These are phyloP conservation scores for Aspergillus saccharolyticus DNA, from an alignment of 495 filamentous ascomycete species.

Conservation along the genomic window DNA sequence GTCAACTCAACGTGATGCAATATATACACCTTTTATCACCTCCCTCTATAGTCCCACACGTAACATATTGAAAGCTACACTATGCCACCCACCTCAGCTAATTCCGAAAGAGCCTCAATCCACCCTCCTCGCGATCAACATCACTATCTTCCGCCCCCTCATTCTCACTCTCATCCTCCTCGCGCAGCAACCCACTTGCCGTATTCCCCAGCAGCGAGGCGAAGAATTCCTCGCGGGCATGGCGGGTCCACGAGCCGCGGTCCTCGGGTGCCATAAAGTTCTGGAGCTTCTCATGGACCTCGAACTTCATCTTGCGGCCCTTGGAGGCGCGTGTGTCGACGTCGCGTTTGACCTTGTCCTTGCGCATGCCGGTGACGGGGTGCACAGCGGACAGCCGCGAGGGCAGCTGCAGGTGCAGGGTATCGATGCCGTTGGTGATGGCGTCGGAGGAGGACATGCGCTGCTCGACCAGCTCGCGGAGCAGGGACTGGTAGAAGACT, in stretches of 20 bases:
- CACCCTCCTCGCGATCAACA: conserved; percentile 56
- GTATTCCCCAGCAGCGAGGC: conserved; percentile 70
- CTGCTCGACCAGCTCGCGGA: conserved; percentile 89
- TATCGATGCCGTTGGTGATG: conserved; percentile 41
- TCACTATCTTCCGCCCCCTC: conserved; percentile 50
- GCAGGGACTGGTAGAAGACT: conserved; percentile 84
- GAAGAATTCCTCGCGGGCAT: conserved; percentile 82
- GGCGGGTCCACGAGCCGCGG: conserved; percentile 65
- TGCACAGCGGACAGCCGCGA: conserved; percentile 32
- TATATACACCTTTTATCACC: no score
- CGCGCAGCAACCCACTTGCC: conserved; percentile 65
- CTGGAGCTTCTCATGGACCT: conserved; percentile 92
- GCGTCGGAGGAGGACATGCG: conserved; percentile 53
- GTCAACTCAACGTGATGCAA: no score
- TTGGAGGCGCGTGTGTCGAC: conserved; percentile 95
- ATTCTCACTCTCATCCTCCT: conserved; percentile 55
- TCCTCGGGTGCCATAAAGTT: conserved; percentile 98
- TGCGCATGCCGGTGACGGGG: conserved; percentile 60
- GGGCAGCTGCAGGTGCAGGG: conserved; percentile 32
- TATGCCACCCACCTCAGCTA: conserved; percentile 13
- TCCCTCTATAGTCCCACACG: no score
- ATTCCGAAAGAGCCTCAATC: conserved; percentile 69
- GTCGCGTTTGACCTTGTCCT: conserved; percentile 73
- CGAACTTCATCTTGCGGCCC: conserved; percentile 86
- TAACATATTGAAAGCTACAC: no score